Evolutionary conservation across 192 early-diverging fungal species (phyloP), one percentile per base, ranked within the genome.

Genomic region (Coemansia asiatica): DNA sequence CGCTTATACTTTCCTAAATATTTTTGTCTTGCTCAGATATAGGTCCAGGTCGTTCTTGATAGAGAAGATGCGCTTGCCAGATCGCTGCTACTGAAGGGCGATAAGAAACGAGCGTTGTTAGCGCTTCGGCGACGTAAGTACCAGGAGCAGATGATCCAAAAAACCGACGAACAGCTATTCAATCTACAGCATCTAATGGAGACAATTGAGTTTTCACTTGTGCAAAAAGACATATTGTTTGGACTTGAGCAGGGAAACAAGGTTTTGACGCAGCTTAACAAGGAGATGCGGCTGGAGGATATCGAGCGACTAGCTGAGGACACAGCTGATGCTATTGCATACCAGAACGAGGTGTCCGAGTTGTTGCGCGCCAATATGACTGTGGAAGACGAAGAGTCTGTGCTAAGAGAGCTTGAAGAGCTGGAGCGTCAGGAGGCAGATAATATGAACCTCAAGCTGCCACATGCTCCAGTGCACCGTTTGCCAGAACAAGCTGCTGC

Each of bases 51-150:
- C 6, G 89, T 96, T 1, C 76, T 91, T n/a, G 89, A 88, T n/a
- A 86, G 86, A 66, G 95, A 96, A 77, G 74, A 90, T 22, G 81
- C 79, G 46, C 69, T 92, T 36, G 97, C 97, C 16, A 92, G 92
- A 64, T 69, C 86, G 36, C 87, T 91, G 66, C 75, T 95, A 12
- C 79, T 66, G 6, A 83, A 86, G 57, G 89, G 89, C 9, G 90
- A 98, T 74, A 93, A 93, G 60, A 76, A 80, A 40, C 84, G 88
- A 9, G 97, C 97, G 6, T 73, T 95, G 59, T 64, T 99, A 31
- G 94, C 97, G 1, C 85, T 99, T 15, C 90, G 91, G 71, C 94
- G 95, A 84, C 96, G 95, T 75, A 97, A 97, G 72, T 97, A 95
- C 72, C 95, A 97, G 76, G 91, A 97, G 75, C 86, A 88, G 61